Conservation (phyloP, 805 yeast genomes). For the Kazachstania kunashirensis region DNA sequence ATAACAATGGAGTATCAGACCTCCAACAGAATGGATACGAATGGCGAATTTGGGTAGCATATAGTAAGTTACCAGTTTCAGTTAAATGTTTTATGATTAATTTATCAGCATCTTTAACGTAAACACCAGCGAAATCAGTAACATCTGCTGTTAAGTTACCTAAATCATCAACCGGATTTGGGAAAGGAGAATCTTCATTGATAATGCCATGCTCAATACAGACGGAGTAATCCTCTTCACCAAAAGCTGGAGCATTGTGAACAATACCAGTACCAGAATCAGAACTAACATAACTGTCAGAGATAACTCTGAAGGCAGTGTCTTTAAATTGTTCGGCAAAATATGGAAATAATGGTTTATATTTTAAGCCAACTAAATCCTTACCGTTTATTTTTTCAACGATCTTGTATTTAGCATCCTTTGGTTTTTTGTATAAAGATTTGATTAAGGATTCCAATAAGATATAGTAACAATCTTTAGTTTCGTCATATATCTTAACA, state of each 20-base stretch:
- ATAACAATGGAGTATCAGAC: conserved; percentile 94
- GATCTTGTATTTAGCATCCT: conserved; percentile 73
- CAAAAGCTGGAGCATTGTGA: conserved; percentile 97
- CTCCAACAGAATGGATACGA: conserved; percentile 99
- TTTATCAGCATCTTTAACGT: conserved; percentile 94
- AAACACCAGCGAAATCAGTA: conserved; percentile 63
- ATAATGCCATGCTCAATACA: conserved; percentile 71
- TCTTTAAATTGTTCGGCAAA: conserved; percentile 68
- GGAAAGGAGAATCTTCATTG: conserved; percentile 58
- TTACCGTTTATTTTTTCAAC: conserved; percentile 74
- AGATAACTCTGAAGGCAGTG: conserved; percentile 71
- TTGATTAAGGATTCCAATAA: conserved; percentile 74
- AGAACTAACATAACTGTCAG: conserved; percentile 74
- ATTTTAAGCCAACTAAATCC: conserved; percentile 68
- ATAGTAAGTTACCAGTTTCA: conserved; percentile 62
- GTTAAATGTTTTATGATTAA: conserved; percentile 78
- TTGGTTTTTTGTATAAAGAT: conserved; percentile 89
- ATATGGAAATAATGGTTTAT: conserved; percentile 76
- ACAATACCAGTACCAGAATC: conserved; percentile 99
- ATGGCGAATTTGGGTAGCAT: conserved; percentile 79
- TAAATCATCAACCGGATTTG: conserved; percentile 89
- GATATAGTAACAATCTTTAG: conserved; percentile 69
- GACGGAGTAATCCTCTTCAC: conserved; percentile 94
- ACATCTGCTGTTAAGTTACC: conserved; percentile 79
- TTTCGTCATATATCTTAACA: conserved; percentile 86